Conservation (phyloP, 1,139 yeast species). For the Arxiozyma heterogenica region DNA sequence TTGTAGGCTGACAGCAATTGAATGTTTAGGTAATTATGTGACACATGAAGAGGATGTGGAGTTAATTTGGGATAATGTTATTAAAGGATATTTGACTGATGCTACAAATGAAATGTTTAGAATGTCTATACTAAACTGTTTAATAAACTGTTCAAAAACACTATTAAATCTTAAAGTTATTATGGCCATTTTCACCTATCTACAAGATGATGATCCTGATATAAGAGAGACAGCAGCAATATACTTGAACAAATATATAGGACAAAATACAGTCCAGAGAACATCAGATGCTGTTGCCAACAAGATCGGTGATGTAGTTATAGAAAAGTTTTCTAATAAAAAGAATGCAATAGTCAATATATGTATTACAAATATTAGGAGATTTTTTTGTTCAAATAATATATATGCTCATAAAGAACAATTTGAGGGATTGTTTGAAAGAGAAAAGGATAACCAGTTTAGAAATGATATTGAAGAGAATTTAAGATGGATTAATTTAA, state of each 20-base stretch:
- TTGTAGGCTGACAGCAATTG: conserved; percentile 40
- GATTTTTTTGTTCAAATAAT: conserved; percentile 12
- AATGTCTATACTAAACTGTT: conserved; percentile 39
- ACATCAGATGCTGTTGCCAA: background rate
- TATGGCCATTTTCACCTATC: conserved; percentile 33
- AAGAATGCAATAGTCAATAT: conserved; percentile 1
- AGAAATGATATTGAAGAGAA: conserved; percentile 28
- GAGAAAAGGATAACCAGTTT: conserved; percentile 46
- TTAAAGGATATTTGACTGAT: conserved; percentile 33
- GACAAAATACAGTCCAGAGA: background rate
- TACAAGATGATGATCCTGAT: conserved; percentile 55
- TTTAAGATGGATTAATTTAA: background rate
- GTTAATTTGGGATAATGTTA: conserved; percentile 32
- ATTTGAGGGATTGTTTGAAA: conserved; percentile 36
- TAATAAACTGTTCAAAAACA: conserved; percentile 28
- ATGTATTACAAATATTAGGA: conserved; percentile 8
- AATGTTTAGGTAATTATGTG: conserved; percentile 40
- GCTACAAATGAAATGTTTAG: conserved; percentile 40
- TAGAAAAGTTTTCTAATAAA: conserved; percentile 7
- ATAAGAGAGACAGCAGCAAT: conserved; percentile 37
- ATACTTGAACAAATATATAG: conserved; percentile 10
- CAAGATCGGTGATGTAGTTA: conserved; percentile 11
- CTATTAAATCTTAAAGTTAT: conserved; percentile 11
- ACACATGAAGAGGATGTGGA: conserved; percentile 22
- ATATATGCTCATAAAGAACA: conserved; percentile 16